phyloP scores from a whole-genome alignment of 345 rosid species.

The Gossypium anomalum region DNA sequence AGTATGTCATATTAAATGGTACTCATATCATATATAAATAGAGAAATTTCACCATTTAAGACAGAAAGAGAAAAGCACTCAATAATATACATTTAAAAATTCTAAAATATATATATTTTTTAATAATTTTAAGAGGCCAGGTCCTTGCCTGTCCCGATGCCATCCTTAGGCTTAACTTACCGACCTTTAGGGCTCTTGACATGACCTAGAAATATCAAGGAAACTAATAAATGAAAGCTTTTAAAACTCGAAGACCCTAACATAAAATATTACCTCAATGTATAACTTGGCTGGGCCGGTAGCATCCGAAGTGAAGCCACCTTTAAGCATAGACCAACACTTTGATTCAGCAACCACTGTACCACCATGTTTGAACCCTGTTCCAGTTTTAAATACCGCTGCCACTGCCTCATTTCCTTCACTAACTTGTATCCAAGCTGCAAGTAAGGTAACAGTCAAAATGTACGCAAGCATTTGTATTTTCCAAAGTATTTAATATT shows the following conservation, averaged over 20 bases:
- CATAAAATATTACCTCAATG: constrained; percentile 41
- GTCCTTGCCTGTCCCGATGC: no score
- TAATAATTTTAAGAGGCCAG: no score
- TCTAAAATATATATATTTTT: no score
- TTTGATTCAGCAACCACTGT: constrained; percentile 47
- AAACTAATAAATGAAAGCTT: not conserved
- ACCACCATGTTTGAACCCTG: constrained; percentile 42
- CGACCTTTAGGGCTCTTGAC: no score
- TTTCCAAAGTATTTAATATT: not conserved
- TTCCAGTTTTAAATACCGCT: constrained; percentile 44
- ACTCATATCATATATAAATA: no score
- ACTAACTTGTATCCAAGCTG: constrained; percentile 82
- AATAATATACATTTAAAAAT: no score
- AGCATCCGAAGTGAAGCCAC: constrained; percentile 57
- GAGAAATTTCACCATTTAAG: no score
- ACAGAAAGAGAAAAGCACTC: no score
- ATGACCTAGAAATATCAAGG: no score
- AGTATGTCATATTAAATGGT: no score
- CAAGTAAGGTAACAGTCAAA: constrained; percentile 6
- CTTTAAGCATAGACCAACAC: constrained; percentile 95
- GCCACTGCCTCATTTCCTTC: constrained; percentile 32
- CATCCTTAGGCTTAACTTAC: no score
- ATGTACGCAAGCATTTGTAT: not conserved
- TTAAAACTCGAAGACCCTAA: not conserved
- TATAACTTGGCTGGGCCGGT: constrained; percentile 60